phyloP scores from a whole-genome alignment of 257 asterid genomes.

The Nicotiana paniculata region DNA sequence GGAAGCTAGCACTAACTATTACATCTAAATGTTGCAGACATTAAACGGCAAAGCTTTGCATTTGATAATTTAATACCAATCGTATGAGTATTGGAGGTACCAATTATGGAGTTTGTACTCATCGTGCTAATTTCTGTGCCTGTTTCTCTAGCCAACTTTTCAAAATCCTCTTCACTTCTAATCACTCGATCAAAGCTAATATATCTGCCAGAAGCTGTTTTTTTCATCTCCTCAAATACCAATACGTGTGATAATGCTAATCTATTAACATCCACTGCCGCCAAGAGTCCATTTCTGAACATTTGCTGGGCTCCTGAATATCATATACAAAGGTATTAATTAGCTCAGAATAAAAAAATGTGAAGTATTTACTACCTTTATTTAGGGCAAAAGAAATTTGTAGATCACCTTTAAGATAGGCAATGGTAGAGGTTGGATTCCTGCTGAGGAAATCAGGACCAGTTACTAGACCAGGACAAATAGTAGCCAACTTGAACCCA shows the following conservation, averaged over 20 bases:
- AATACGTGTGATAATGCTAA: constrained; percentile 68
- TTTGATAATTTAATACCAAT: constrained; percentile 39
- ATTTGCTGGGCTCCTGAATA: constrained; percentile 55
- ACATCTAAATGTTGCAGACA: constrained; percentile 49
- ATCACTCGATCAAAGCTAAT: constrained; percentile 62
- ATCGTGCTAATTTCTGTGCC: constrained; percentile 26
- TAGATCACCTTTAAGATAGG: constrained; percentile 54
- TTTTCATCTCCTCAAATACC: constrained; percentile 69
- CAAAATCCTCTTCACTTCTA: constrained; percentile 39
- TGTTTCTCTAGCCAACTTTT: constrained; percentile 42
- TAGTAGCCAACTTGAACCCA: constrained; percentile 54
- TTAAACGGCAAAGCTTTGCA: constrained; percentile 38
- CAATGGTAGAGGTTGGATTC: constrained; percentile 65
- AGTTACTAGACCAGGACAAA: constrained; percentile 75
- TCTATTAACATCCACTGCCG: constrained; percentile 44
- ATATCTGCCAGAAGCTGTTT: constrained; percentile 48
- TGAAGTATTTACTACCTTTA: neutral
- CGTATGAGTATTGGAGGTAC: constrained; percentile 4
- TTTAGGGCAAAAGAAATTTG: neutral
- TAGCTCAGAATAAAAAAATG: no score
- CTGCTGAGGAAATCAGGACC: constrained; percentile 51
- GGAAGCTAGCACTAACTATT: neutral
- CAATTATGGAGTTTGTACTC: constrained; percentile 29
- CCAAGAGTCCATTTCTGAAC: constrained; percentile 56
- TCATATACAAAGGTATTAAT: neutral